Base-by-base conservation (phyloP, 805 yeast species). In the Starmerella potacharoeniae region DNA sequence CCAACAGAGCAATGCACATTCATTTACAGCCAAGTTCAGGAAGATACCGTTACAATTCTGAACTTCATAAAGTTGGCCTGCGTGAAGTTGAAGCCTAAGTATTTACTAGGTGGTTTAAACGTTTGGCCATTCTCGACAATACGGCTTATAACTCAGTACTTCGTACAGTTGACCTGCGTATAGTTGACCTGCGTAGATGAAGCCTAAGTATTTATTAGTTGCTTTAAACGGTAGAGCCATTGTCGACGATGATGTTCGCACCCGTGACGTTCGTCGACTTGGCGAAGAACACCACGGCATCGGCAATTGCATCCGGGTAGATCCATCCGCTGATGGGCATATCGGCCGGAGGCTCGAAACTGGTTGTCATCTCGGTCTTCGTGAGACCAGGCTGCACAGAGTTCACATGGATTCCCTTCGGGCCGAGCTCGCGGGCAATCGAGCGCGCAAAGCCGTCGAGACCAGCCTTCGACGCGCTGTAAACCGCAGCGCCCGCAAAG, bases 391-490 rank as follows among this genome's bases (percentile, higher is more conserved):
- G 93, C 17, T 81, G 66, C 0, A 88, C 66, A 1, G 83, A 72
- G 65, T 85, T 85, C 45, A 82, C 83, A 39, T 86, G 66, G 2
- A 87, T 74, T 7, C 73, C 72, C 36, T 69, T 66, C 0, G 79
- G 68, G 13, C 74, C 75, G 56, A 83, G 64, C 60, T 87, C 95
- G 0, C 66, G 60, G 0, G 90, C 84, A 36, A 85, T 64, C 0
- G 82, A 66, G 46, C 71, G 68, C 0, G 88, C 77, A 61, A 86
- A 79, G 3, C 83, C 83, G 47, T 77, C 68, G 3, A 87, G 63
- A 0, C 89, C 95, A 0, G 83, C 81, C 64, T 87, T 87, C 53
- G 84, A 71, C 0, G 89, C 85, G 0, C 83, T 70, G 62, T 87
- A 87, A 0, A 82, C 82, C 0, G 80, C 58, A 0, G 88, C 75